Base-by-base conservation (phyloP, 257 asterid species). In the Salvia splendens region DNA sequence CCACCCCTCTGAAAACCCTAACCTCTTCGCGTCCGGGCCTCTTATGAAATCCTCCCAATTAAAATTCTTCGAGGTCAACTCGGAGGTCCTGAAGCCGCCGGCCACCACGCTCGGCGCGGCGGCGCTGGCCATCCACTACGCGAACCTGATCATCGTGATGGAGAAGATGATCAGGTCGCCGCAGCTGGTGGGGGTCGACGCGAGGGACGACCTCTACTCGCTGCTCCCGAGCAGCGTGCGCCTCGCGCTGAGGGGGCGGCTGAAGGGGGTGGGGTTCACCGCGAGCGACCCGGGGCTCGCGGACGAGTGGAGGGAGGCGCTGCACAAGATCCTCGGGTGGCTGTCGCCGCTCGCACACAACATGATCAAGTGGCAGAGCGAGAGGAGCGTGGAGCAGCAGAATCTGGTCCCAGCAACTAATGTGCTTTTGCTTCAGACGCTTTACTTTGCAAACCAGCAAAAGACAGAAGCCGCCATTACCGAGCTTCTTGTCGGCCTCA, bases 391-490 rank as follows among this genome's bases (percentile, higher is more conserved):
- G n/a, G 99, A 94, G 81, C 95, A 89, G 16, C 89, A 87, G 54
- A 84, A 83, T 11, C 43, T 80, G 71, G 70, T 83, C 48, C 88
- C 89, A 0, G 87, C 84, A 49, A 85, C 91, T 4, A 85, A 91
- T 48, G 96, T 91, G 38, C 83, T 87, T 6, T 59, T 87, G 68
- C 65, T 94, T 40, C 98, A 91, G 59, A 91, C 96, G 0, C 76
- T 94, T 16, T 77, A 71, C 40, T 94, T 88, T 46, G 99, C 99
- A 0, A 86, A 88, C 54, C 96, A 76, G 61, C 89, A 91, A 4
- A 94, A 91, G 81, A 79, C 96, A 0, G 99, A 94, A 71, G 99
- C 96, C 3, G 99, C 99, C 82, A 88, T 94, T 28, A 94, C 99
- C 0, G 99, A 94, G 84, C 75, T 94, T 32, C 88, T 94, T 5